These are phyloP conservation scores for Eimeria mitis DNA, from an alignment of 169 alveolate species.

Conservation along the genomic window DNA sequence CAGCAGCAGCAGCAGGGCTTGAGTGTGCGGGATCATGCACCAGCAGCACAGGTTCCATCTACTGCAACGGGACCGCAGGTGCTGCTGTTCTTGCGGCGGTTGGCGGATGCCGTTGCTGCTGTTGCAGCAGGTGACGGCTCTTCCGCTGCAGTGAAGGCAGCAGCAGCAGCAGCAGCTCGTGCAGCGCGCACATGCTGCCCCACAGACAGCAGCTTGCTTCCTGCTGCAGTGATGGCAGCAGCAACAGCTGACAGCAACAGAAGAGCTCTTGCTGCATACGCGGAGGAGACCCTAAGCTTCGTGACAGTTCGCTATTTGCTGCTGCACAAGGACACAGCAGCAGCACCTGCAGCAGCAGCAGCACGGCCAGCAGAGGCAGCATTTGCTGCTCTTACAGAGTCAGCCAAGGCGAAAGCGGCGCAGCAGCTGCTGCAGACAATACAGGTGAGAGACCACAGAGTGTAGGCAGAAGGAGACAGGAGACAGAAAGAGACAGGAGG, in stretches of 20 bases:
- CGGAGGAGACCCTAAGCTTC: conserved; percentile 7
- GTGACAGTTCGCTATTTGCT: neutral
- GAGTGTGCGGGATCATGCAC: neutral
- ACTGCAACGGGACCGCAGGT: neutral
- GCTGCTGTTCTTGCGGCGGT: neutral
- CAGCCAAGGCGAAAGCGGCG: neutral
- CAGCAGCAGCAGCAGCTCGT: conserved; percentile 26
- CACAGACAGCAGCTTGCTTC: conserved; percentile 10
- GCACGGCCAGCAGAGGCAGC: conserved; percentile 13
- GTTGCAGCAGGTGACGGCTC: neutral
- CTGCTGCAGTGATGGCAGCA: conserved; percentile 15
- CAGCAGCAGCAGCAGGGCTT: conserved; percentile 17
- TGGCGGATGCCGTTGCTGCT: conserved; percentile 8
- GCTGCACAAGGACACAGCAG: conserved; percentile 23
- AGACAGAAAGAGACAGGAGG: neutral
- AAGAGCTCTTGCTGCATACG: neutral
- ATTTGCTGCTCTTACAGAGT: conserved; percentile 7
- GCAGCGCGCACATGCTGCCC: neutral
- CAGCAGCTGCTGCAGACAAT: neutral
- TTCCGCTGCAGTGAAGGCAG: neutral
- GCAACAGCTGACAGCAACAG: conserved; percentile 29
- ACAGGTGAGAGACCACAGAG: neutral
- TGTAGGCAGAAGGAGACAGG: no score
- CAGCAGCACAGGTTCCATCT: neutral
- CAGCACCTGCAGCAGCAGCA: conserved; percentile 5